phyloP scores from a whole-genome alignment of 495 filamentous ascomycete genomes.

The Bryoglossum gracile region DNA sequence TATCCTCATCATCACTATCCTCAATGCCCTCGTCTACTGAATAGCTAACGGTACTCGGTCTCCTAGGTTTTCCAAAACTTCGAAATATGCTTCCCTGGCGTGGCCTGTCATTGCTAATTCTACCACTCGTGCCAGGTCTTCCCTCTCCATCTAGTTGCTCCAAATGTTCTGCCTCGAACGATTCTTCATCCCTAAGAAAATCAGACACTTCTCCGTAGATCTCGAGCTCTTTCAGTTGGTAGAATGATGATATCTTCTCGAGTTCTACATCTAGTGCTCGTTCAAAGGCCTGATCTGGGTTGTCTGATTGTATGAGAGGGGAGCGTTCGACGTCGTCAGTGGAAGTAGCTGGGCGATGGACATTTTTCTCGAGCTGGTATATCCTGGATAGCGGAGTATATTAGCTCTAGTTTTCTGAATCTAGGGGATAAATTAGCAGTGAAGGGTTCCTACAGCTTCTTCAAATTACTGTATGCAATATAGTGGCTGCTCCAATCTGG shows the following conservation, averaged over 20 bases:
- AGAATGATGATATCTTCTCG: constrained; percentile 90
- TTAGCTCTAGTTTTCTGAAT: too few relatives aligned
- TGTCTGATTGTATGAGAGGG: constrained; percentile 57
- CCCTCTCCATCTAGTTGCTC: constrained; percentile 49
- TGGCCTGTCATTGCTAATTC: constrained; percentile 17
- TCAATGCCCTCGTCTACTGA: constrained; percentile 44
- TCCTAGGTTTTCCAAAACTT: constrained; percentile 24
- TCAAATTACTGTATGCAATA: constrained; percentile 95
- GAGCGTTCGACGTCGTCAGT: constrained; percentile 68
- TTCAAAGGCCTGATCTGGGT: constrained; percentile 72
- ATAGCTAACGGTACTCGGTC: constrained; percentile 33
- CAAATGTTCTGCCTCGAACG: constrained; percentile 58
- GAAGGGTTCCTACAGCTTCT: constrained; percentile 82
- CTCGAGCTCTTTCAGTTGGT: constrained; percentile 76
- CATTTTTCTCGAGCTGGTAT: constrained; percentile 81
- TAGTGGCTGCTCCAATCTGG: constrained; percentile 98
- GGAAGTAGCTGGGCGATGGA: constrained; percentile 40
- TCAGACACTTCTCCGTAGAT: constrained; percentile 74
- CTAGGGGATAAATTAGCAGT: too few relatives aligned
- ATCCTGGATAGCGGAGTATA: constrained; percentile 50
- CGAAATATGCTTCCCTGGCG: constrained; percentile 22
- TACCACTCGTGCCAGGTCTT: constrained; percentile 30
- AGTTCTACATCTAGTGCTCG: constrained; percentile 81
- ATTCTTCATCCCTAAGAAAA: constrained; percentile 65
- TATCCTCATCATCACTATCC: constrained; percentile 60